Percentiles rank a stretch among this genome's conserved stretches.
phyloP scores from a whole-genome alignment of 2,329 filamentous ascomycete species.

The Huntiella omanensis region DNA sequence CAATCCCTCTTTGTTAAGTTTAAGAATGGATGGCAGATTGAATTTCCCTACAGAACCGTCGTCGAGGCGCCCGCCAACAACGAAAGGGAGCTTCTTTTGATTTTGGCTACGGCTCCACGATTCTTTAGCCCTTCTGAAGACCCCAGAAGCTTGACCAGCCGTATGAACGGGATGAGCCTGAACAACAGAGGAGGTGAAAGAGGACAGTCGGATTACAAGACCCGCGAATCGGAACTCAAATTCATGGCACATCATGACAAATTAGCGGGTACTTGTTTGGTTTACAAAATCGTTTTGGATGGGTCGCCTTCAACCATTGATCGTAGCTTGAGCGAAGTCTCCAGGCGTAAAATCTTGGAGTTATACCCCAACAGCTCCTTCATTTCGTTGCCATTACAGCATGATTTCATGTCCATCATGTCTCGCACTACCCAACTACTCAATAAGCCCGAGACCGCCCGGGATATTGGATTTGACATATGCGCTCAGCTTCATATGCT shows the following conservation, averaged over 20 bases:
- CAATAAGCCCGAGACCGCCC: slow-evolving; percentile 18
- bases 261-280: slow-evolving; percentile 5
- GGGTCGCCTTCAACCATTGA: not conserved
- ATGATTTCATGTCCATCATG: slow-evolving; percentile 3
- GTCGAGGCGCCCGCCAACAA: slow-evolving; percentile 24
- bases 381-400: not conserved
- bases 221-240: not conserved
- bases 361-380: not conserved
- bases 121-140: slow-evolving; percentile 22
- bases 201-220: not conserved
- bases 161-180: not conserved
- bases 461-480: slow-evolving; percentile 29
- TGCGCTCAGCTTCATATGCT: slow-evolving; percentile 46
- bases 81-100: slow-evolving; percentile 26
- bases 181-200: not conserved
- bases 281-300: slow-evolving; percentile 2
- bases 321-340: not conserved
- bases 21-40: slow-evolving; percentile 17
- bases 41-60: slow-evolving; percentile 31
- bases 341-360: not conserved
- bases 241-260: slow-evolving; percentile 2
- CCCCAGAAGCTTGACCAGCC: not conserved
- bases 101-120: slow-evolving; percentile 31
- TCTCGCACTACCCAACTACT: slow-evolving; percentile 15
- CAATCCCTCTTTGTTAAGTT: slow-evolving; percentile 23